A percentile compares a stretch with the other conserved stretches of the same genome.
These are phyloP conservation scores for Gracilariopsis chorda DNA, from an alignment of 23 red algal genomes.

Conservation along the genomic window DNA sequence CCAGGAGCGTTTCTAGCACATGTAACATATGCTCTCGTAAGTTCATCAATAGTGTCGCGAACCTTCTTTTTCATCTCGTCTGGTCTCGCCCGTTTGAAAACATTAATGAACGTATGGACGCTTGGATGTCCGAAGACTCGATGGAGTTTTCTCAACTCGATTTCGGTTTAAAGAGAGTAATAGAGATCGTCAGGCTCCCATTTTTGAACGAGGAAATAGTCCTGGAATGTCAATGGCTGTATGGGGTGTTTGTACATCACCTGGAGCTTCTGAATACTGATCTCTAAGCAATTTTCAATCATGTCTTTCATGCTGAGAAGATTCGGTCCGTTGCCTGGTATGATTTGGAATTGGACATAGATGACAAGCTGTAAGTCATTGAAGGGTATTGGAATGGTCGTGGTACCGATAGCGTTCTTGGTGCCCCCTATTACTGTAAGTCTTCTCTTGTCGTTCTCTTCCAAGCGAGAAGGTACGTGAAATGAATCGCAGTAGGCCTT, in stretches of 20 bases:
- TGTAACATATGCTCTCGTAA: background rate
- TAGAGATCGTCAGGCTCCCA: background rate
- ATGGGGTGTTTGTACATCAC: background rate
- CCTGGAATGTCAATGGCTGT: background rate
- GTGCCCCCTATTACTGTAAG: background rate
- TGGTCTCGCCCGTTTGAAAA: background rate
- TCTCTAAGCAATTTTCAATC: background rate
- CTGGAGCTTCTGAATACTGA: background rate
- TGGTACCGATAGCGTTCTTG: background rate
- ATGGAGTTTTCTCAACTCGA: background rate
- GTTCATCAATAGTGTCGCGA: background rate
- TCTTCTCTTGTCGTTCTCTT: background rate
- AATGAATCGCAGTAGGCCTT: background rate
- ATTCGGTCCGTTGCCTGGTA: background rate
- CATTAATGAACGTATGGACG: background rate
- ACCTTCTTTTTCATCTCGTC: background rate
- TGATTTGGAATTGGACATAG: background rate
- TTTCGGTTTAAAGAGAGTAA: conserved; percentile 4
- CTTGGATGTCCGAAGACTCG: background rate
- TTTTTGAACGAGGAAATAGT: conserved; percentile 17
- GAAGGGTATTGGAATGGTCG: background rate
- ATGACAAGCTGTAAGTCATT: background rate
- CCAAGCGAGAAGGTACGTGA: background rate
- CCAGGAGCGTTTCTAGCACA: conserved; percentile 18
- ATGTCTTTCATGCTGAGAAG: background rate